Conservation (phyloP, 1,284 basidiomycete genomes). For the Polyporus tsugae region DNA sequence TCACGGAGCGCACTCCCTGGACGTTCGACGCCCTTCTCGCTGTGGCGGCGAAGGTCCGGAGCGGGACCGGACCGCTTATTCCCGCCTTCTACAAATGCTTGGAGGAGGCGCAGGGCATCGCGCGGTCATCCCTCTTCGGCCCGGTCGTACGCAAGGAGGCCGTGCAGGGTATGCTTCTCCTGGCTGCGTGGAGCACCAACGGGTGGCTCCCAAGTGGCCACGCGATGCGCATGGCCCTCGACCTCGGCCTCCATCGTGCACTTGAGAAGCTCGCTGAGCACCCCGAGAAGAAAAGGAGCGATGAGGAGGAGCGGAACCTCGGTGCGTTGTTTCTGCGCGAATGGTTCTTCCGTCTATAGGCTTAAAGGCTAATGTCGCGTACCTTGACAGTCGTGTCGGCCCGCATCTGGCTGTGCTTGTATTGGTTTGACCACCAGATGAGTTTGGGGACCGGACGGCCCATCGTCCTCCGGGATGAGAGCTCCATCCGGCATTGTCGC, state of each 20-base stretch:
- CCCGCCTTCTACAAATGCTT: slow-evolving; percentile 90
- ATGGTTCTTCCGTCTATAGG: too few species aligned
- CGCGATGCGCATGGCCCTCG: slow-evolving; percentile 93
- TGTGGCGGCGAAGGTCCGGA: slow-evolving; percentile 90
- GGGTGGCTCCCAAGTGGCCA: slow-evolving; percentile 94
- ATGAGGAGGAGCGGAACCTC: slow-evolving; percentile 88
- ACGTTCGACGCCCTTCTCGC: slow-evolving; percentile 92
- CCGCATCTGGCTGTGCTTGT: slow-evolving; percentile 93
- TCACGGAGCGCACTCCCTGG: slow-evolving; percentile 92
- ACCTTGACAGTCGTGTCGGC: slow-evolving; percentile 79
- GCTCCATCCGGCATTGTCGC: slow-evolving; percentile 85
- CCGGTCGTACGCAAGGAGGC: slow-evolving; percentile 94
- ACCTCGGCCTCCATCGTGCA: slow-evolving; percentile 90
- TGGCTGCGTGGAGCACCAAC: slow-evolving; percentile 94
- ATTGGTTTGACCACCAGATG: slow-evolving; percentile 94
- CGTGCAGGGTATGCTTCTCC: slow-evolving; percentile 88
- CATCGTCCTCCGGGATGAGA: slow-evolving; percentile 88
- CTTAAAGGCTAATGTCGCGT: background rate
- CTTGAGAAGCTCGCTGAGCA: slow-evolving; percentile 89
- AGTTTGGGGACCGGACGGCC: slow-evolving; percentile 91
- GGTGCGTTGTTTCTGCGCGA: slow-evolving; percentile 51
- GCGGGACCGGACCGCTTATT: slow-evolving; percentile 85
- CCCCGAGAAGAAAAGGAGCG: slow-evolving; percentile 66
- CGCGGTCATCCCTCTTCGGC: slow-evolving; percentile 90
- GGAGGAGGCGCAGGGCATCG: slow-evolving; percentile 94